Evolutionary conservation across 768 basidiomycete genomes (phyloP), one percentile per base, ranked within the genome.

Genomic region (Pulveroboletus sp.): DNA sequence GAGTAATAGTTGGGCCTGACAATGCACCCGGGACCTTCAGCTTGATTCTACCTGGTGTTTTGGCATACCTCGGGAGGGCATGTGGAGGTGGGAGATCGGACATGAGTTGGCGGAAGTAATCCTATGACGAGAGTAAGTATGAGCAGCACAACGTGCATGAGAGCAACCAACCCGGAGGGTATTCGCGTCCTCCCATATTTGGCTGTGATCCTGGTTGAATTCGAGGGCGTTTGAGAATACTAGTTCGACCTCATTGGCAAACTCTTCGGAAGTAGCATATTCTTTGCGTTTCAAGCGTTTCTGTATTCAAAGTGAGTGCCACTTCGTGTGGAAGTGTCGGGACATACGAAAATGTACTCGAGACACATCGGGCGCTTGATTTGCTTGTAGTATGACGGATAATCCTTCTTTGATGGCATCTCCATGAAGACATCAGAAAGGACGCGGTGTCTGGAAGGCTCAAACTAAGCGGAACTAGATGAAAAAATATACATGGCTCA

Each of bases 191-290:
- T 88, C 82, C 84, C 87, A 92, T 27, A 93, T 88, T 48, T 69
- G 77, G 26, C 86, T 89, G 61, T 86, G 82, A 27, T 95, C 93
- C 61, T 81, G 83, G 58, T 97, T 97, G 71, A 93, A 97, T 50
- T 78, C 69, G 65, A 90, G 75, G 9, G 93, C 94, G 64, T 97
- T 97, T 7, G 82, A 79, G 69, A 93, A 95, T 24, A 97, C 86
- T 37, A 93, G 77, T 59, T 93, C 90, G 13, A 94, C 86, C 51
- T 97, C 94, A 8, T 80, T 80, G 39, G 86, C 84, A 61, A 94
- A 95, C 24, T 86, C 84, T 5, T 77, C 73, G 6, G 79, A 71
- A 2, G 74, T 78, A 18, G 64, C 60, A 63, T 95, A 97, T 57
- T 87, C 84, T 63, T 91, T 88, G 49, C 80, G 80, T 61, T 89